Evolutionary conservation across 306 rosid species (phyloP).

Genomic region (Dicorynia guianensis): DNA sequence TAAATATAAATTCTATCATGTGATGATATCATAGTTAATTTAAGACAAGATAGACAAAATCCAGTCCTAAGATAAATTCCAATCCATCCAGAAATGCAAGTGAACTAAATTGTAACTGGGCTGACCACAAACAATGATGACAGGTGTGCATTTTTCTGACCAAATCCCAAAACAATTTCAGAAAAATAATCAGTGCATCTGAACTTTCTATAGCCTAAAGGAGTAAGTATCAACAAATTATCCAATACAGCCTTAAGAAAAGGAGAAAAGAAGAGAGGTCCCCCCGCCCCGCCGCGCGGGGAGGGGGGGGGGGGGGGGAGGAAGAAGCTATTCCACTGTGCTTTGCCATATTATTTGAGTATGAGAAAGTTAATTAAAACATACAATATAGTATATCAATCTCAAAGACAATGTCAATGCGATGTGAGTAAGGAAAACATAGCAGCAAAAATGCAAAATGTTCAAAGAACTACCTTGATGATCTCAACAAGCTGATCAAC

Average conservation of each 20-base stretch:
- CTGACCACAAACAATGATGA: neutral
- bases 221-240: neutral
- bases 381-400: neutral
- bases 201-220: neutral
- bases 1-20: too few species aligned
- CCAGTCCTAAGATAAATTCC: too few species aligned
- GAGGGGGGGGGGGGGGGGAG: neutral
- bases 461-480: slow-evolving; percentile 68
- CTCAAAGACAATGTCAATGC: slow-evolving; percentile 21
- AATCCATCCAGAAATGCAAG: too few species aligned
- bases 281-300: too few species aligned
- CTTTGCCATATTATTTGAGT: neutral
- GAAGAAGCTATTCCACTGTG: slow-evolving; percentile 11
- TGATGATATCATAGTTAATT: too few species aligned
- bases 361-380: slow-evolving; percentile 8
- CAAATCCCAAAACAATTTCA: neutral
- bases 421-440: neutral
- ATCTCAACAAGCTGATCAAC: slow-evolving; percentile 96
- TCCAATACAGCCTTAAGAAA: slow-evolving; percentile 13
- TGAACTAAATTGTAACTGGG: too few species aligned
- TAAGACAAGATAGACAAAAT: too few species aligned
- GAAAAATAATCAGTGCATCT: neutral
- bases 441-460: neutral
- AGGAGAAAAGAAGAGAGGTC: too few species aligned
- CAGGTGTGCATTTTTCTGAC: neutral